A percentile compares a stretch with the other conserved stretches of the same genome.
Evolutionary conservation across 306 rosid species (phyloP).

Genomic region (Senna tora): DNA sequence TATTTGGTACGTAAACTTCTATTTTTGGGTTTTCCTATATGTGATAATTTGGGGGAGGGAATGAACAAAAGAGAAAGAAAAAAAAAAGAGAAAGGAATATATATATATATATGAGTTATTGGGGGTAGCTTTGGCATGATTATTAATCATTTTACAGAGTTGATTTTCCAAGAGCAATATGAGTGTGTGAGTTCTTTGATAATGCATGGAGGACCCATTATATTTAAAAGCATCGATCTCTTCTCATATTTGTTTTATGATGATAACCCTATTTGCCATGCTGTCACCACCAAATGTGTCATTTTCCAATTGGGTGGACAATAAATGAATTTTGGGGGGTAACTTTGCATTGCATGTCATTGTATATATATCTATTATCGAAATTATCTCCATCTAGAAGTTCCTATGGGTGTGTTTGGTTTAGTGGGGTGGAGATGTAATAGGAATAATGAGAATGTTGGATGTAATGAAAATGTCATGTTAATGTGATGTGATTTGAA

Average conservation of each 20-base stretch:
- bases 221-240: slow-evolving; percentile 46
- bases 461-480: no score
- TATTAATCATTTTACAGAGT: slow-evolving; percentile 29
- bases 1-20: neutral
- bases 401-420: no score
- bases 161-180: slow-evolving; percentile 39
- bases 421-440: no score
- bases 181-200: slow-evolving; percentile 33
- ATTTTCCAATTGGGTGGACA: slow-evolving; percentile 35
- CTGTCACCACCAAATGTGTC: slow-evolving; percentile 40
- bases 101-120: neutral
- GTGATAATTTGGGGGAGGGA: neutral
- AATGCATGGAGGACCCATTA: slow-evolving; percentile 58
- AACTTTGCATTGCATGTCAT: slow-evolving; percentile 29
- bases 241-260: no score
- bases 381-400: no score
- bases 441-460: no score
- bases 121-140: slow-evolving; percentile 39
- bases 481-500: no score
- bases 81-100: no score
- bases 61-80: neutral
- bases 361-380: neutral
- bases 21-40: slow-evolving; percentile 15
- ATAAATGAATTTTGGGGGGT: slow-evolving; percentile 34
- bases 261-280: no score